Conservation (phyloP, 495 filamentous ascomycete species). For the Podospora tetraspora region DNA sequence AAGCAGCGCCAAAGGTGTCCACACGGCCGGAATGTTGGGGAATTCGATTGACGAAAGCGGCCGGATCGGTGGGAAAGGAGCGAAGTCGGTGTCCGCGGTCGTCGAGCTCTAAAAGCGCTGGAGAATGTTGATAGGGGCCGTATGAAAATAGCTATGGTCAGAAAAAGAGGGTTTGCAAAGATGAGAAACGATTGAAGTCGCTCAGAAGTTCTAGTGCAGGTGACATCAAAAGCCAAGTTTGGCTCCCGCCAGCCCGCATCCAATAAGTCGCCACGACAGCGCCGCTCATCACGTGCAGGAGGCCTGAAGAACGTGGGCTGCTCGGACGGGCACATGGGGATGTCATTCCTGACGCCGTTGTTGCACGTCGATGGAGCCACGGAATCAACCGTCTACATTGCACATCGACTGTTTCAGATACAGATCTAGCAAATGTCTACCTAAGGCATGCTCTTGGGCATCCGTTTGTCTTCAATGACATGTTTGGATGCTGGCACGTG, state of each 20-base stretch:
- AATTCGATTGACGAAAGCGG: background rate
- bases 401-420: background rate
- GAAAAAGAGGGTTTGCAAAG: slow-evolving; percentile 3
- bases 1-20: background rate
- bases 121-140: background rate
- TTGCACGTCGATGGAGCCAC: background rate
- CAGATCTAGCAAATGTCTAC: background rate
- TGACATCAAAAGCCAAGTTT: slow-evolving; percentile 21
- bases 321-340: no score
- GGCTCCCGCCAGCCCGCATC: background rate
- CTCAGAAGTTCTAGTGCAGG: slow-evolving; percentile 12
- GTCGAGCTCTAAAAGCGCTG: background rate
- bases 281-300: background rate
- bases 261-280: background rate
- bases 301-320: background rate
- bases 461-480: background rate
- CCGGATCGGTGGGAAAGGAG: background rate
- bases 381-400: background rate
- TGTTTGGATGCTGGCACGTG: background rate
- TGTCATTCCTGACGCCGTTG: background rate
- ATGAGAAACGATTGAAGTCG: slow-evolving; percentile 2
- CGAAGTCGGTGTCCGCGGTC: background rate
- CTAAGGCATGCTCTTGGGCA: background rate
- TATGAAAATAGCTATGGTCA: background rate
- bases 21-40: background rate